Evolutionary conservation across 2,329 filamentous ascomycete species (phyloP).

Genomic region (Calonectria pseudoturangicola): DNA sequence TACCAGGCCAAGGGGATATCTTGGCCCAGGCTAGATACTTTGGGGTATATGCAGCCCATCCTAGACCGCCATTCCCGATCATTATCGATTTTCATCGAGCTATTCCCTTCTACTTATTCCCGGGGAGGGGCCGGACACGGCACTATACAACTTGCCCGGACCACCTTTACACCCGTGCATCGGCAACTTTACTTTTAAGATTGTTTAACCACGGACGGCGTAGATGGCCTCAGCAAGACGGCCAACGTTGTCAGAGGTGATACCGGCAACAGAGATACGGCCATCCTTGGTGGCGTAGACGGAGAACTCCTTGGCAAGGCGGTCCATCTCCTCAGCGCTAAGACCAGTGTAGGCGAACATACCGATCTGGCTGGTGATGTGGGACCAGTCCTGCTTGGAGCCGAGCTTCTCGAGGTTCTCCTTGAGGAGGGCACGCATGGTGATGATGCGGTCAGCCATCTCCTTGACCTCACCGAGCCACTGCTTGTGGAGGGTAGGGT

Average conservation of each 20-base stretch:
- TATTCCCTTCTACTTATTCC: constrained; percentile 39
- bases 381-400: constrained; percentile 97
- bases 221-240: constrained; percentile 89
- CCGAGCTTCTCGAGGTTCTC: constrained; percentile 95
- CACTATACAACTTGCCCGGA: constrained; percentile 19
- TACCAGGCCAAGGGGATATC: constrained; percentile 30
- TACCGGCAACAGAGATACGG: constrained; percentile 89
- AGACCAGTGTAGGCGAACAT: constrained; percentile 99
- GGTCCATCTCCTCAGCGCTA: constrained; percentile 92
- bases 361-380: constrained; percentile 99
- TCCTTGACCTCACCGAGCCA: constrained; percentile 98
- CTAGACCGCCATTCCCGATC: constrained; percentile 43
- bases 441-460: constrained; percentile 99
- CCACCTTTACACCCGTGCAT: constrained; percentile 28
- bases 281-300: constrained; percentile 98
- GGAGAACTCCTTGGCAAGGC: constrained; percentile 93
- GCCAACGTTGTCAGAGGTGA: constrained; percentile 86
- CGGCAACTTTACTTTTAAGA: constrained; percentile 15
- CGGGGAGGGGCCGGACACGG: constrained; percentile 29
- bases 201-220: constrained; percentile 82
- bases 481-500: constrained; percentile 88
- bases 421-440: constrained; percentile 96
- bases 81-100: constrained; percentile 34
- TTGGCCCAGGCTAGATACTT: constrained; percentile 47
- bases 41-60: constrained; percentile 51